Percentiles rank a stretch among this genome's conserved stretches.
Conservation (phyloP, 169 alveolate genomes). For the Neospora caninum region DNA sequence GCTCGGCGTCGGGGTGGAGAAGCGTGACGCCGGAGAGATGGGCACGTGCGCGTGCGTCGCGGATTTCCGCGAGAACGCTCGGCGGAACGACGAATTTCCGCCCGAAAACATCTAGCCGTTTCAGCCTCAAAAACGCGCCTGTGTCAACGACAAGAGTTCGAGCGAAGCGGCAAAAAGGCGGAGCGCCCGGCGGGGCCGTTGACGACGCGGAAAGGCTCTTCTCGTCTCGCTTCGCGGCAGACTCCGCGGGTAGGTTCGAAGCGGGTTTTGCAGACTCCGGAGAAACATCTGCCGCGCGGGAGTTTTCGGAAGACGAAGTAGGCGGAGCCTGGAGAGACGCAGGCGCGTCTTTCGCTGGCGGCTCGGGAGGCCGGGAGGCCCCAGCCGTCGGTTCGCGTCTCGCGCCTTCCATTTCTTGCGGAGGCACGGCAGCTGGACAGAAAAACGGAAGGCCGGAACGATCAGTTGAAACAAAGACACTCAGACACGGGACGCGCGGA, state of each 20-base stretch:
- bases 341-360: no score
- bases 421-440: neutral
- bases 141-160: neutral
- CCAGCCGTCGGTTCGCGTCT: no score
- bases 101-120: neutral
- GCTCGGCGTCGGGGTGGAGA: neutral
- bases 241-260: no score
- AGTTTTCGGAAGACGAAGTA: no score
- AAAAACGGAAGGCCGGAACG: neutral
- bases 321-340: no score
- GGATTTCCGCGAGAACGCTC: neutral
- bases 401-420: neutral
- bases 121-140: neutral
- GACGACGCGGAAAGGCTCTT: no score
- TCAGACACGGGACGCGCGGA: no score
- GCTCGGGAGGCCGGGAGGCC: no score
- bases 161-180: neutral
- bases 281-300: no score
- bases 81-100: neutral
- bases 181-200: neutral
- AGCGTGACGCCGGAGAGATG: slow-evolving; percentile 18
- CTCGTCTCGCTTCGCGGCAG: no score
- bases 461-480: no score
- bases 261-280: no score
- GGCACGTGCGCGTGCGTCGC: slow-evolving; percentile 35